Base-by-base conservation (phyloP, 2,329 filamentous ascomycete species). In the Cylindrodendrum hubeiense region DNA sequence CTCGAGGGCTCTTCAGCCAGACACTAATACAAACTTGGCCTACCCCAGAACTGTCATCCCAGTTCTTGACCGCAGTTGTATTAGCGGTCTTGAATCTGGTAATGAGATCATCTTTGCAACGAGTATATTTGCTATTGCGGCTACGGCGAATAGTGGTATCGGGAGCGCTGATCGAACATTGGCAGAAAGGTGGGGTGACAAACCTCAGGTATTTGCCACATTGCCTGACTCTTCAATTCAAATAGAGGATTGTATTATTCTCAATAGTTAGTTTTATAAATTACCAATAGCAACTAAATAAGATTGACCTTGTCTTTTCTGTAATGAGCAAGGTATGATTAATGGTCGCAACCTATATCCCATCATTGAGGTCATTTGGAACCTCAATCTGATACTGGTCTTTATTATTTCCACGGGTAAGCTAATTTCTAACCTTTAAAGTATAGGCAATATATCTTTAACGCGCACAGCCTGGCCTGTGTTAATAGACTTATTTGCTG, bases 401-500 rank as follows among this genome's bases (percentile, higher is more conserved):
- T n/a, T n/a, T n/a, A n/a, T n/a, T n/a, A n/a, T n/a, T n/a, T n/a
- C n/a, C n/a, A n/a, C n/a, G n/a, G n/a, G n/a, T n/a, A n/a, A n/a
- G n/a, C n/a, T n/a, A n/a, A n/a, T n/a, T n/a, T n/a, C n/a, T n/a
- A n/a, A n/a, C n/a, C n/a, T n/a, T 1, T 62, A 34, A 1, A 66
- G 68, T 3, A 74, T 60, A n/a, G 60, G 19, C 39, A 86, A 54
- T 5, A 85, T 79, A 56, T 89, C 86, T 53, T 87, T 84, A 0
- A 89, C 85, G 37, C 83, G 84, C 1, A 90, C 83, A 0, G 86
- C 84, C 64, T 88, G 83, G 0, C 87, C 87, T 0, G 85, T 89
- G 0, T 82, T 82, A 22, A 90, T 87, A 0, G 86, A 89, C 63
- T 78, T 79, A 60, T 90, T 90, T 0, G 87, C 87, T 5, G 86